These are phyloP conservation scores for Psidium guajava DNA, from an alignment of 345 rosid species.

Conservation along the genomic window DNA sequence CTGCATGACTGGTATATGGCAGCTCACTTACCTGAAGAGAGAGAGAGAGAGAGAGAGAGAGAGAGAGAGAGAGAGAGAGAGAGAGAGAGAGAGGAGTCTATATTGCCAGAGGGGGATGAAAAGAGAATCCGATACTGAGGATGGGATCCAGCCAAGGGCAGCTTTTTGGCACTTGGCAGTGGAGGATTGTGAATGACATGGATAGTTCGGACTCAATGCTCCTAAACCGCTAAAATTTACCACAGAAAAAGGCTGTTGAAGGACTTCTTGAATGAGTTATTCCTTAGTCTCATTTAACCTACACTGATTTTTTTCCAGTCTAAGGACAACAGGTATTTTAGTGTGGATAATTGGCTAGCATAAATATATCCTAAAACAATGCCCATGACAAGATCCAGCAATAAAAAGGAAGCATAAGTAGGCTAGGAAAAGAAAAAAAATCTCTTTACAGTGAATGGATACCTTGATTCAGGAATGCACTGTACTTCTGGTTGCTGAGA, in stretches of 20 bases:
- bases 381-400: background rate
- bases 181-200: background rate
- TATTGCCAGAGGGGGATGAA: background rate
- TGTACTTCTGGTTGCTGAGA: constrained; percentile 34
- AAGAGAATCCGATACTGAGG: background rate
- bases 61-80: too few species aligned
- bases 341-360: background rate
- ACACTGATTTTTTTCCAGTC: background rate
- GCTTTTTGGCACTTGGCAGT: background rate
- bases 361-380: background rate
- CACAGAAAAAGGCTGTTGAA: background rate
- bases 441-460: background rate
- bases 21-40: background rate
- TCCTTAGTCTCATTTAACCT: background rate
- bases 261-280: background rate
- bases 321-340: background rate
- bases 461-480: constrained; percentile 72
- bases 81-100: background rate
- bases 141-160: background rate
- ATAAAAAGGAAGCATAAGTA: background rate
- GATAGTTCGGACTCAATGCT: background rate
- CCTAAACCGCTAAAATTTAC: background rate
- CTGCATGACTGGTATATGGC: background rate
- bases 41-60: background rate
- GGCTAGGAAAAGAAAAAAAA: background rate